phyloP scores from a whole-genome alignment of 805 yeast genomes.

The Saccharomyces cerevisiae region DNA sequence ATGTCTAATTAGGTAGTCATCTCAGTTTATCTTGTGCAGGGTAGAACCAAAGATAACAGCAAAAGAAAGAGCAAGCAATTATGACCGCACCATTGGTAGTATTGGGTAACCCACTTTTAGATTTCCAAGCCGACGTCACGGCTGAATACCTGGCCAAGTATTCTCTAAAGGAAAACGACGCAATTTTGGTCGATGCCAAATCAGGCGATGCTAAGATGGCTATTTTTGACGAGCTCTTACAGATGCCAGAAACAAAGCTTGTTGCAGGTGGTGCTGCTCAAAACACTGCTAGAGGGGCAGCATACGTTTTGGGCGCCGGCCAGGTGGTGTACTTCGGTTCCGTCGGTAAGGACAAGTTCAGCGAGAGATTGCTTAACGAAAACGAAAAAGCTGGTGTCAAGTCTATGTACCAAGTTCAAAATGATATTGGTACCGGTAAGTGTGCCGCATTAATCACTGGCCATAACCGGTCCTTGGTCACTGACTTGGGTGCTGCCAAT shows the following conservation, averaged over 20 bases:
- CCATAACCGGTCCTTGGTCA: conserved; percentile 81
- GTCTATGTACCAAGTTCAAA: conserved; percentile 77
- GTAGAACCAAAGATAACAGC: not conserved
- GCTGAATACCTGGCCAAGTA: conserved; percentile 68
- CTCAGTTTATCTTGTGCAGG: not conserved
- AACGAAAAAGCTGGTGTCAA: conserved; percentile 81
- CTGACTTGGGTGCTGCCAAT: conserved; percentile 97
- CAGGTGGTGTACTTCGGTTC: conserved; percentile 93
- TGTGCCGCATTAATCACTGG: conserved; percentile 95
- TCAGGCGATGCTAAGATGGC: conserved; percentile 78
- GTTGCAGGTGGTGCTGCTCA: conserved; percentile 99
- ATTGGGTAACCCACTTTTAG: conserved; percentile 85
- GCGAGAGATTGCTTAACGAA: conserved; percentile 73
- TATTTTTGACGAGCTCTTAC: conserved; percentile 71
- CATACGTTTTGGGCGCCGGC: conserved; percentile 70
- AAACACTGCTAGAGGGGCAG: conserved; percentile 98
- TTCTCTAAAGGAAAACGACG: conserved; percentile 82
- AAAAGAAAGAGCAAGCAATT: not conserved
- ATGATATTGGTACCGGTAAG: conserved; percentile 80
- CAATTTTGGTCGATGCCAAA: conserved; percentile 52
- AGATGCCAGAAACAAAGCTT: conserved; percentile 49
- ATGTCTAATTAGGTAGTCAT: not conserved
- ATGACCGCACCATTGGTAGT: not conserved
- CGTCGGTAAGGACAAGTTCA: conserved; percentile 86
- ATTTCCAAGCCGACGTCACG: conserved; percentile 71